Base-by-base conservation (phyloP, 1,284 basidiomycete species). In the Marasmius fiardii region DNA sequence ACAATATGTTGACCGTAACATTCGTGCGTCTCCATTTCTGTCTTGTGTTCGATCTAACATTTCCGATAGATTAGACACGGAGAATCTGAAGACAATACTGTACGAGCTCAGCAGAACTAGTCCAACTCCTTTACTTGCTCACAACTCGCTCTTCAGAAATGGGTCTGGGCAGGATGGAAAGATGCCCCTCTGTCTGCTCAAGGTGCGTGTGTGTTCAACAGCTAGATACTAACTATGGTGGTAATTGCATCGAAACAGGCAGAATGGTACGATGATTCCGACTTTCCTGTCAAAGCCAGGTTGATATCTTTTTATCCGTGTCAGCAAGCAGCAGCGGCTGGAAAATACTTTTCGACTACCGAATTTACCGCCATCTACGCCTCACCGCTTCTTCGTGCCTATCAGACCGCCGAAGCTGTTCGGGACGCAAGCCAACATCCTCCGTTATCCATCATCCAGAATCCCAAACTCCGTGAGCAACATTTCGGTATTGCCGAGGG, bases 161-260 rank as follows among this genome's bases (percentile, higher is more conserved):
- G 61, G 3, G 68, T 84, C 1, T 92, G 90, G 90, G 88, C 90
- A 47, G 91, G 91, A 4, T 92, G 88, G 83, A 79, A 83, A 53
- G 89, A 93, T 70, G 81, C 90, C 0, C 86, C 90, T 0, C 75
- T 93, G 4, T 88, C 88, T 20, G 80, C 80, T 54, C 83, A 90
- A 69, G 90, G 90, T 84, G 63, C 65, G 79, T 73, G 4, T 24
- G 2, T 12, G 20, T 12, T 16, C 24, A 41, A 41, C 39, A 23
- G 44, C 16, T 21, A 24, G 44, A 28, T 48, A n/a, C 53, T 14
- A 43, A 33, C 50, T 49, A 37, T 50, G 20, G 45, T 14, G 41
- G 18, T 53, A 33, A 51, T 44, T 50, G 28, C 20, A 18, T 18
- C 43, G 37, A 21, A 48, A 14, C 48, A 71, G 71, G 71, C 23